A percentile compares a stretch with the other conserved stretches of the same genome.
These are phyloP conservation scores for Russula olivacea DNA, from an alignment of 768 basidiomycete genomes.

Conservation along the genomic window DNA sequence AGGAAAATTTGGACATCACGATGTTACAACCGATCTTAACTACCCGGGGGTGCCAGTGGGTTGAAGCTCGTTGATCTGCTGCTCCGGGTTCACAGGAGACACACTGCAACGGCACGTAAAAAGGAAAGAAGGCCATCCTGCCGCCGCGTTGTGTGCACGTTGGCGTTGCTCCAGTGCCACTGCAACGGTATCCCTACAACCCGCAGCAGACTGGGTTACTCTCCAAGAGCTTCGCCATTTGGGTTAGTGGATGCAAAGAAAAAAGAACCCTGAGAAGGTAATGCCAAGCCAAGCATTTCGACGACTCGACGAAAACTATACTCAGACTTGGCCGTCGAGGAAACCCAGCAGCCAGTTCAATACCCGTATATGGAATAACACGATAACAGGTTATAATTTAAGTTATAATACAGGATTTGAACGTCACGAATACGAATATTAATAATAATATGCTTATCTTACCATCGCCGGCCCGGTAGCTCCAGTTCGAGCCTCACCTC, in stretches of 20 bases:
- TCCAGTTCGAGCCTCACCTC: too few relatives aligned
- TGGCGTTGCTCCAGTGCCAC: background rate
- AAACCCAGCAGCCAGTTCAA: background rate
- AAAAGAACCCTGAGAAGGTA: background rate
- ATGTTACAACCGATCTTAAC: background rate
- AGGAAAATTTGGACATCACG: background rate
- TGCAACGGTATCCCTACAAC: background rate
- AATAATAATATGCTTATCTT: too few relatives aligned
- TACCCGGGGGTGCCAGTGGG: background rate
- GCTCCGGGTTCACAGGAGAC: background rate
- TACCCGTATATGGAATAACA: too few relatives aligned
- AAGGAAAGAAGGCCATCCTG: background rate
- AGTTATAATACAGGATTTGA: too few relatives aligned
- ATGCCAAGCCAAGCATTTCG: background rate
- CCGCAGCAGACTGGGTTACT: background rate
- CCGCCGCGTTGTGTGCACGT: background rate
- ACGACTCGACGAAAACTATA: background rate
- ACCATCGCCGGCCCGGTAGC: too few relatives aligned
- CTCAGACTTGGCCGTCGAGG: background rate
- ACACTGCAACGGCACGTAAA: background rate
- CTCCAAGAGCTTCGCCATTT: background rate
- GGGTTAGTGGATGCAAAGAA: background rate
- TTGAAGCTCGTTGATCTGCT: background rate
- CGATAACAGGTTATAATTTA: too few relatives aligned
- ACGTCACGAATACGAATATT: too few relatives aligned